Percentiles rank a stretch among this genome's conserved stretches.
These are phyloP conservation scores for Eucalyptus pauciflora DNA, from an alignment of 345 rosid genomes.

Conservation along the genomic window DNA sequence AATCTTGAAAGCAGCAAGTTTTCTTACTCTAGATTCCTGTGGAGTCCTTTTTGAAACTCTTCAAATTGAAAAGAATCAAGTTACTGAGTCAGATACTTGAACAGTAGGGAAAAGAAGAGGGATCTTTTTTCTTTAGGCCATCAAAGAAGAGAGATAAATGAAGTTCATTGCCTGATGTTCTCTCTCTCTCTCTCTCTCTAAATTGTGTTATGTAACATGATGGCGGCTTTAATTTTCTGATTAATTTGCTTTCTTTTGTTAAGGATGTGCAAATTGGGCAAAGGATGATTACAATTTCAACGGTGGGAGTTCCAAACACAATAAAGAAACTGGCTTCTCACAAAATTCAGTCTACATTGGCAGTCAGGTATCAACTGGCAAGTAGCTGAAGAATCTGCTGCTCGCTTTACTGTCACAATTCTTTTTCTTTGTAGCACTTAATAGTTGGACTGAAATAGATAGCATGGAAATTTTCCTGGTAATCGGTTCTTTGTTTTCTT, in stretches of 20 bases:
- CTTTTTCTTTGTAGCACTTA: not conserved
- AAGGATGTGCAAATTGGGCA: conserved; percentile 96
- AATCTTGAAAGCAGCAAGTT: not conserved
- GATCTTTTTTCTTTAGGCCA: not conserved
- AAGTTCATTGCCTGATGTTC: not conserved
- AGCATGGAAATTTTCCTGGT: not conserved
- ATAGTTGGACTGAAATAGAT: not conserved
- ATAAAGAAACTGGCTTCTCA: conserved; percentile 80
- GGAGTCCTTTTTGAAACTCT: not conserved
- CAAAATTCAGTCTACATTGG: conserved; percentile 95
- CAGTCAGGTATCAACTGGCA: conserved; percentile 47
- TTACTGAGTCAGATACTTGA: not conserved
- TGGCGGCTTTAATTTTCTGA: not conserved
- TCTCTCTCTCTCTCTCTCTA: not conserved
- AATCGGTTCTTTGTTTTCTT: not conserved
- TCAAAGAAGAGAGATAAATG: not conserved
- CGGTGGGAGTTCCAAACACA: conserved; percentile 97
- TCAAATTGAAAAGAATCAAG: not conserved
- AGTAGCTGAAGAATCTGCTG: not conserved
- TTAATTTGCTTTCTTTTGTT: not conserved
- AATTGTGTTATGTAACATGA: not conserved
- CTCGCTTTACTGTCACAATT: not conserved
- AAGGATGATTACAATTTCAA: conserved; percentile 94
- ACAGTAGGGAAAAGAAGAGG: not conserved
- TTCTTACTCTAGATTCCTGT: not conserved